Evolutionary conservation across 345 rosid genomes (phyloP).

Genomic region (Salix udensis): DNA sequence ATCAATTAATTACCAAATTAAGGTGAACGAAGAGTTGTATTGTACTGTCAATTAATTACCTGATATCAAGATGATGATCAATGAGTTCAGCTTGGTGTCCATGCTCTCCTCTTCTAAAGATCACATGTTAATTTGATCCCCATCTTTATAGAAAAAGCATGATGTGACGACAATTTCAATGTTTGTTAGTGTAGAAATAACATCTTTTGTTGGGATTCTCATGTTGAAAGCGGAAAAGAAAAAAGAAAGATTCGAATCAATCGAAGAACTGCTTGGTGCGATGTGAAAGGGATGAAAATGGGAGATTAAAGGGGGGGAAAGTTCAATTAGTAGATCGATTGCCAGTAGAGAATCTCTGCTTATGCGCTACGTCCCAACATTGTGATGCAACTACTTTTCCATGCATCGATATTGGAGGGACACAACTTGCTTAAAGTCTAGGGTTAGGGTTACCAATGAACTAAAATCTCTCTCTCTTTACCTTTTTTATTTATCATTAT

Average conservation of each 20-base stretch:
- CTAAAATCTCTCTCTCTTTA: neutral
- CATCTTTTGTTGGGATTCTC: constrained; percentile 6
- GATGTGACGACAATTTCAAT: neutral
- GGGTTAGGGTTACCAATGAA: constrained; percentile 10
- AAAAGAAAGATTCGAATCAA: constrained; percentile 8
- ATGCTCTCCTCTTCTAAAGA: neutral
- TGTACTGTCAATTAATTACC: neutral
- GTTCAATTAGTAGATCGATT: neutral
- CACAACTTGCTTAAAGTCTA: constrained; percentile 5
- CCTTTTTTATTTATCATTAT: no score
- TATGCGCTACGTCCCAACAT: neutral
- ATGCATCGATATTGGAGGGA: constrained; percentile 8
- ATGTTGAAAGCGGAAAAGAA: neutral
- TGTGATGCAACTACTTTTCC: constrained; percentile 15
- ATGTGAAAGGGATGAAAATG: neutral
- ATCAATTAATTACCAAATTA: no score
- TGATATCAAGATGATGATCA: no score
- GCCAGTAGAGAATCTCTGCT: constrained; percentile 7
- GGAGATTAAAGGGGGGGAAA: constrained; percentile 7
- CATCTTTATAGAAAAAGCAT: neutral
- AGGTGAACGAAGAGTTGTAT: neutral
- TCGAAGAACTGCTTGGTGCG: constrained; percentile 9
- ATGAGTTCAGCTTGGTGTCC: neutral
- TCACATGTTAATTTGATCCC: neutral
- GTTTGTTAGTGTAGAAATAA: neutral